A percentile compares a stretch with the other conserved stretches of the same genome.
phyloP scores from a whole-genome alignment of 257 asterid genomes.

The Dorcoceras hygrometricum region DNA sequence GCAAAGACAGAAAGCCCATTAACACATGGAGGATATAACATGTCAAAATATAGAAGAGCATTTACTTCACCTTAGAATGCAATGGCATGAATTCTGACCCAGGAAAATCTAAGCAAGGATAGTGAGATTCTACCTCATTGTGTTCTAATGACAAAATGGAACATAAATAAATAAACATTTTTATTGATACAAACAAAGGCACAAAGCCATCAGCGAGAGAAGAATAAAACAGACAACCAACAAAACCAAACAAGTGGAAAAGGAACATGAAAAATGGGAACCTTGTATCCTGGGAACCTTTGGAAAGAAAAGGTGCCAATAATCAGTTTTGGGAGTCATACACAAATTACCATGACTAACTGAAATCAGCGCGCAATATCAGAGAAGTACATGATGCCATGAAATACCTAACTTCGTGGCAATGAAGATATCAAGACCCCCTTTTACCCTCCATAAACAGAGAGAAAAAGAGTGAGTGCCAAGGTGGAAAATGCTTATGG shows the following conservation, averaged over 20 bases:
- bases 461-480: constrained; percentile 3
- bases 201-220: not conserved
- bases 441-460: not conserved
- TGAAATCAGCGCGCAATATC: constrained; percentile 18
- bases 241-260: not conserved
- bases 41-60: constrained; percentile 2
- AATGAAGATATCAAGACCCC: not conserved
- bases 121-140: constrained; percentile 72
- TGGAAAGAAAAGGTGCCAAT: constrained; percentile 3
- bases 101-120: constrained; percentile 70
- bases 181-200: not conserved
- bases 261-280: not conserved
- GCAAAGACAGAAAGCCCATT: constrained; percentile 3
- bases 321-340: constrained; percentile 4
- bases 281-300: not conserved
- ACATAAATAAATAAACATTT: not conserved
- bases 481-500: not conserved
- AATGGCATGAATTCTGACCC: constrained; percentile 61
- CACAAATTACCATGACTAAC: not conserved
- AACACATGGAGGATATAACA: not conserved
- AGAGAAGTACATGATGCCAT: constrained; percentile 13
- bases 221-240: not conserved
- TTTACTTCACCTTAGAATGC: constrained; percentile 55
- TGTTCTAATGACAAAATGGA: constrained; percentile 42
- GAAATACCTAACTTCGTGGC: not conserved